Base-by-base conservation (phyloP, 208 protist genomes). In the Vickermania spadyakhi region DNA sequence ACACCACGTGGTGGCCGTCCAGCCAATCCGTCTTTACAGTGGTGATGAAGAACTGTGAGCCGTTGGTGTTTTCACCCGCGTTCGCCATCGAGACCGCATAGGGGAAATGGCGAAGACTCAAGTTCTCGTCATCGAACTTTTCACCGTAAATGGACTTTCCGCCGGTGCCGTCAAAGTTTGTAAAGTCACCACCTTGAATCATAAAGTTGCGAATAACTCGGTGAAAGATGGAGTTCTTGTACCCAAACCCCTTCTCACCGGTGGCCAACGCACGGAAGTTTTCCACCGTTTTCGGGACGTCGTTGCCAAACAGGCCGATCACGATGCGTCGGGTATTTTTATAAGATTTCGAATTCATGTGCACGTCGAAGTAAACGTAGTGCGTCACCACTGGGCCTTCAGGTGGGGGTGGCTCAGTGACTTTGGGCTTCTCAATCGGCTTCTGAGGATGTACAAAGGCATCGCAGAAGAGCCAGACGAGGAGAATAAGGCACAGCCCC, bases 181-280 rank as follows among this genome's bases (percentile, higher is more conserved):
- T 97, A 61, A 97, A 97, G 62, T 99, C 97, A 60, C 96, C 96
- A 52, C 94, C 97, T 76, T 99, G 96, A 45, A 97, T 72, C 91
- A 96, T 92, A 60, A 95, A 95, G 67, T 91, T 88, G 1, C 67
- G 86, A 55, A 96, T 94, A 30, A 96, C 89, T 52, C 89, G 79
- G 58, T 96, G 91, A 62, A 96, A 96, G 56, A 77, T 84, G 42
- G 84, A 90, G 62, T 73, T 65, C 62, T 88, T 85, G 78, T 91
- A 97, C 28, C 89, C 87, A 54, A 85, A 93, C 22, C 87, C 90
- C 22, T 91, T 83, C 58, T 88, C 80, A 22, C 90, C 87, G 5
- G 72, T 93, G 60, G 80, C 81, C 26, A 96, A 77, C 62, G 80
- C 66, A 58, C 81, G 77, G 58, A 96, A 96, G 75, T 96, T 94